These are phyloP conservation scores for Penicillium sp. DNA, from an alignment of 2,329 filamentous ascomycete genomes.

Conservation along the genomic window DNA sequence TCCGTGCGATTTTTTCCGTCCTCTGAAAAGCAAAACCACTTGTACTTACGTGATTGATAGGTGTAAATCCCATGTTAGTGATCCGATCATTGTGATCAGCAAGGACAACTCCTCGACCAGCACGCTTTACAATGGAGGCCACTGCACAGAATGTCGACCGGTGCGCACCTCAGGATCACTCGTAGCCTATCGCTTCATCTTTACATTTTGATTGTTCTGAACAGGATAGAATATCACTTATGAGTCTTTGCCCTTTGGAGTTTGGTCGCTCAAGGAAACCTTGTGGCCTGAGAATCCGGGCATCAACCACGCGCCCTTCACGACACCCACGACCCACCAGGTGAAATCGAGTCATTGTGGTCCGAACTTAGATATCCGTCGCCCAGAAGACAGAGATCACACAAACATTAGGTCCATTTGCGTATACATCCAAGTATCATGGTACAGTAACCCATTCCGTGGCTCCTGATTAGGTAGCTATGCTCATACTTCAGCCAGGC, in stretches of 20 bases:
- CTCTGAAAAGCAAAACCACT: too few relatives aligned
- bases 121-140: too few relatives aligned
- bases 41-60: neutral
- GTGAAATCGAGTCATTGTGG: neutral
- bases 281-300: slow-evolving; percentile 6
- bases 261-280: neutral
- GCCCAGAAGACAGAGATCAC: neutral
- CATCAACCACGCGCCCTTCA: slow-evolving; percentile 1
- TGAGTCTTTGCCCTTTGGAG: neutral
- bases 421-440: neutral
- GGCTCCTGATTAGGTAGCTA: neutral
- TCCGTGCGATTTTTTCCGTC: too few relatives aligned
- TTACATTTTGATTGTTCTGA: too few relatives aligned
- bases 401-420: neutral
- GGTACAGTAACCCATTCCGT: neutral
- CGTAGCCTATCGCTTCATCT: too few relatives aligned
- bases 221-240: too few relatives aligned
- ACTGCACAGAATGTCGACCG: too few relatives aligned
- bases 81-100: too few relatives aligned
- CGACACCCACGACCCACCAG: slow-evolving; percentile 5
- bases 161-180: too few relatives aligned
- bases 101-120: too few relatives aligned
- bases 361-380: neutral
- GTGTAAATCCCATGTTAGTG: neutral
- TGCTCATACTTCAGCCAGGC: slow-evolving; percentile 2